Conservation (phyloP, 768 basidiomycete species). For the Paxillus rubicundulus region DNA sequence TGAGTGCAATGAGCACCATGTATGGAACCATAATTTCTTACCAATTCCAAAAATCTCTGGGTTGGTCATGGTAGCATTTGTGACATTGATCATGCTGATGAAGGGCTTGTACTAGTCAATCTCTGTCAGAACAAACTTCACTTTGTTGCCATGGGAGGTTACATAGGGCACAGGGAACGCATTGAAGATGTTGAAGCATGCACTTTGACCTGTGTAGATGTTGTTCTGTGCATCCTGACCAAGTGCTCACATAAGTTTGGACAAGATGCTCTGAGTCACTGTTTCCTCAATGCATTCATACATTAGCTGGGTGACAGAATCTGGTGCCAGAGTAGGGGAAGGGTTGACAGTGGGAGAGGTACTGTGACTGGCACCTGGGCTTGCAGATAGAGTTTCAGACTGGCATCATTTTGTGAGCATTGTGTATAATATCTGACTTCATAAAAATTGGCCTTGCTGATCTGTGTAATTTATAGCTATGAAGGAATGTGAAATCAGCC, state of each 20-base stretch:
- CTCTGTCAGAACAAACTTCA: constrained; percentile 73
- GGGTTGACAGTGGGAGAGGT: constrained; percentile 49
- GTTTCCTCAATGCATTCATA: constrained; percentile 47
- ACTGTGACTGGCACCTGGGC: constrained; percentile 68
- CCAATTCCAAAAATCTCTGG: constrained; percentile 65
- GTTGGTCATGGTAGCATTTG: constrained; percentile 56
- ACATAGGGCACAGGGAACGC: constrained; percentile 67
- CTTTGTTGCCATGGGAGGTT: too few species aligned
- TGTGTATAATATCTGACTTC: too few species aligned
- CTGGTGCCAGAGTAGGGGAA: constrained; percentile 61
- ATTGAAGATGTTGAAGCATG: constrained; percentile 33
- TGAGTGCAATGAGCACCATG: neutral
- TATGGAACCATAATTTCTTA: constrained; percentile 35
- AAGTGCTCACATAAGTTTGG: constrained; percentile 45
- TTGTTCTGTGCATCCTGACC: constrained; percentile 26
- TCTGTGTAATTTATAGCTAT: too few species aligned
- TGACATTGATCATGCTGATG: constrained; percentile 80
- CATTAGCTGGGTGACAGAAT: constrained; percentile 53
- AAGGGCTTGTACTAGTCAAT: constrained; percentile 89
- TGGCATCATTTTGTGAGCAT: too few species aligned
- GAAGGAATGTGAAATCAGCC: too few species aligned
- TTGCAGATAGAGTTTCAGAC: too few species aligned
- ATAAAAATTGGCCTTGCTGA: too few species aligned
- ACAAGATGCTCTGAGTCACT: constrained; percentile 40
- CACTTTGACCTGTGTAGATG: constrained; percentile 21